Base-by-base conservation (phyloP, 2,329 filamentous ascomycete genomes). In the Fusarium albidum region DNA sequence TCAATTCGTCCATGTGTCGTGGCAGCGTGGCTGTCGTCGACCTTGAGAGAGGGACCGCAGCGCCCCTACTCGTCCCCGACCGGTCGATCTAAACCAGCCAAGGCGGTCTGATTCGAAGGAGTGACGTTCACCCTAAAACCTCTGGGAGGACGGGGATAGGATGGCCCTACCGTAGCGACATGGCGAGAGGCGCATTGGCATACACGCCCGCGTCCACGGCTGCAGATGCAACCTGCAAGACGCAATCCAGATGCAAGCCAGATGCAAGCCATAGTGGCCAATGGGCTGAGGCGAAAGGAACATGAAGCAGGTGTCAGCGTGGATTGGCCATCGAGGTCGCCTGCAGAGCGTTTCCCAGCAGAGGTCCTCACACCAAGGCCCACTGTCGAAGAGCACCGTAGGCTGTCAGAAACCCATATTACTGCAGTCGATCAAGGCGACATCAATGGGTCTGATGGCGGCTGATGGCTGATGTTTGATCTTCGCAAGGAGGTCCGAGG, bases 341-440 rank as follows among this genome's bases (percentile, higher is more conserved):
- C 45, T 52, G 38, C 52, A 57, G 47, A 47, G 35, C 39, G 54
- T 64, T 59, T 64, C 55, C 53, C 50, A 40, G 41, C 48, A 49
- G 43, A 43, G 26, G 18, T 38, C 29, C 49, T 45, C 42, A n/a
- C n/a, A 28, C 52, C 12, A 28, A 18, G 45, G 28, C 38, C 49
- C 49, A 56, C 57, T 29, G 14, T 26, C 17, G 8, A 32, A 21
- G 4, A 33, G 46, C 21, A 41, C 12, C 41, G 43, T 45, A 21
- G 33, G 21, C 25, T 48, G 38, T 55, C 40, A 48, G 34, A 42
- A 55, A 51, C 45, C 39, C 44, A 15, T 49, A 33, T 43, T 40
- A 33, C 47, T 40, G 28, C 25, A 33, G 40, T 40, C 25, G 42
- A 39, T 26, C 27, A 51, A 33, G 41, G 37, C 45, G 17, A 18